Percentiles rank a stretch among this genome's conserved stretches.
These are phyloP conservation scores for Blastocystis sp. DNA, from an alignment of 352 stramenopile species.

Conservation along the genomic window DNA sequence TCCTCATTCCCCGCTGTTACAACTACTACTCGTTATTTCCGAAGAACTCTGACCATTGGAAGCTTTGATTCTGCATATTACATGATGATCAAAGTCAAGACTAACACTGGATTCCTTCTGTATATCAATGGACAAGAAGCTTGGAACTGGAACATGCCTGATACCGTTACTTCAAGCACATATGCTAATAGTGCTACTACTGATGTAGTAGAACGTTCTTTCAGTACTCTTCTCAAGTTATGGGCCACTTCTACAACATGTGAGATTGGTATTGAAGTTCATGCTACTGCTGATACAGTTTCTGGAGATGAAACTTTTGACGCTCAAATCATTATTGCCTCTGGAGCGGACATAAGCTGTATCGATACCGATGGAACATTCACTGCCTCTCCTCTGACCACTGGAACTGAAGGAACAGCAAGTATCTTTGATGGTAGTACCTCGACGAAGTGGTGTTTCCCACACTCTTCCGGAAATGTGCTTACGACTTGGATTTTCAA, in stretches of 20 bases:
- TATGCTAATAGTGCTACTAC: neutral
- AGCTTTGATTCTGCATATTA: neutral
- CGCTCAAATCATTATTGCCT: neutral
- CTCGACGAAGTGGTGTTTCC: neutral
- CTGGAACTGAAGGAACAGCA: neutral
- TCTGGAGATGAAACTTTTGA: conserved; percentile 7
- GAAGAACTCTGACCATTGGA: neutral
- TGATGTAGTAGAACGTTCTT: neutral
- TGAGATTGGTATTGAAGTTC: neutral
- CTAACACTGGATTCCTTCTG: neutral
- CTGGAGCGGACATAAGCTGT: neutral
- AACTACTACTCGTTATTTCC: neutral
- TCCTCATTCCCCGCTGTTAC: neutral
- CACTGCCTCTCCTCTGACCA: neutral
- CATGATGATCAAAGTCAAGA: neutral
- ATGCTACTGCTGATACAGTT: neutral
- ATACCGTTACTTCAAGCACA: neutral
- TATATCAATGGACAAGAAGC: neutral
- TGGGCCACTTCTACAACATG: neutral
- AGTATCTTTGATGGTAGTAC: neutral
- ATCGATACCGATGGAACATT: neutral
- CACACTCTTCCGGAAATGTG: neutral
- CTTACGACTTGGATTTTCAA: neutral
- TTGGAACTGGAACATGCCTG: neutral
- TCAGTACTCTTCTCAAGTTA: neutral